phyloP scores from a whole-genome alignment of 2,329 filamentous ascomycete genomes.

The Ophiostoma angusticollis region DNA sequence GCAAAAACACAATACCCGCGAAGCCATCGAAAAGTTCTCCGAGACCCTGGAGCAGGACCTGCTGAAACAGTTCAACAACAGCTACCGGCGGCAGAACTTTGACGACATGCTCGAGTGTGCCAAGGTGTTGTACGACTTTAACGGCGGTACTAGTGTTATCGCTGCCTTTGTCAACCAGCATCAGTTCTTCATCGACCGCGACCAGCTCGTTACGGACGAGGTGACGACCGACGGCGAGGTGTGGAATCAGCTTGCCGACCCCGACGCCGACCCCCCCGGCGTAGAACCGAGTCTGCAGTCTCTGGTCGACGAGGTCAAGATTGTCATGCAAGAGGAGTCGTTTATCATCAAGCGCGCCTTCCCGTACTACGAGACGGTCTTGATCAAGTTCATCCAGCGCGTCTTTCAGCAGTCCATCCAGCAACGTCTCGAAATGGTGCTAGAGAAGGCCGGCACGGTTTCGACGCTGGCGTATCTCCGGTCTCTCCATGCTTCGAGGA shows the following conservation, averaged over 20 bases:
- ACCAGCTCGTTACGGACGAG: constrained; percentile 81
- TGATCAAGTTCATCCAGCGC: constrained; percentile 85
- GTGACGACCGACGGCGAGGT: constrained; percentile 60
- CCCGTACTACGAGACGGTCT: constrained; percentile 87
- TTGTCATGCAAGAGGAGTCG: constrained; percentile 94
- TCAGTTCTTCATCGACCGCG: constrained; percentile 96
- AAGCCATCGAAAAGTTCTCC: constrained; percentile 91
- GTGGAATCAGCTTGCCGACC: constrained; percentile 89
- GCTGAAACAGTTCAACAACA: constrained; percentile 92
- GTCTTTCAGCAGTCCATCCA: constrained; percentile 98
- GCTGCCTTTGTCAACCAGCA: constrained; percentile 97
- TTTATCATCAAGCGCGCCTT: constrained; percentile 95
- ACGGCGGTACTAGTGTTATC: constrained; percentile 88
- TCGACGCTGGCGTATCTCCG: constrained; percentile 87
- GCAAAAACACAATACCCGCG: constrained; percentile 56
- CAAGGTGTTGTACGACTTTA: constrained; percentile 88
- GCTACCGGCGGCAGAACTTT: constrained; percentile 88
- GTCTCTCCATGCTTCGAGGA: constrained; percentile 78
- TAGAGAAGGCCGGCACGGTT: constrained; percentile 85
- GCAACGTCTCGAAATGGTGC: constrained; percentile 84
- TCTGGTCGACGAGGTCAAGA: constrained; percentile 82
- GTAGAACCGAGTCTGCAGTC: constrained; percentile 89
- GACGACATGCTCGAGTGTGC: constrained; percentile 98
- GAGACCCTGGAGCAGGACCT: constrained; percentile 93
- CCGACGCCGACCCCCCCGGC: constrained; percentile 79